Percentiles rank a stretch among this genome's conserved stretches.
Evolutionary conservation across 2,329 filamentous ascomycete genomes (phyloP).

Genomic region (Talaromyces islandicus): DNA sequence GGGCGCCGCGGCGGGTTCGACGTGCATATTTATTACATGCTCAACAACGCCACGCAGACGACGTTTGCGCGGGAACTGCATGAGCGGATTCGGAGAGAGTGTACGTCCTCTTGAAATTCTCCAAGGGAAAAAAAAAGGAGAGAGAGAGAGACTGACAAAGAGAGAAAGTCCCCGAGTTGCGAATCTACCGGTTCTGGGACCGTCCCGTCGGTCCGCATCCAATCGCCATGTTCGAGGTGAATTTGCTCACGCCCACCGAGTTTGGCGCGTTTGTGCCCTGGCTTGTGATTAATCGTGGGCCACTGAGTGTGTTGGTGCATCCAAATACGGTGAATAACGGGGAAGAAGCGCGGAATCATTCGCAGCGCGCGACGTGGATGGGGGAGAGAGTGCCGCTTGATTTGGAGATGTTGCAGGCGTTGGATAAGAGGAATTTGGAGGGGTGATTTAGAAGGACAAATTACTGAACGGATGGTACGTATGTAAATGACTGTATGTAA

Average conservation of each 20-base stretch:
- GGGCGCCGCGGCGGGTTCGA: slow-evolving; percentile 70
- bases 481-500: background rate
- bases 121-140: slow-evolving; percentile 31
- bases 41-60: background rate
- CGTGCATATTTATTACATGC: slow-evolving; percentile 60
- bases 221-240: slow-evolving; percentile 87
- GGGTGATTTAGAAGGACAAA: background rate
- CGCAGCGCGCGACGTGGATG: slow-evolving; percentile 40
- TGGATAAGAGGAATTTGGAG: background rate
- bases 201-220: slow-evolving; percentile 75
- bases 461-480: too few relatives aligned
- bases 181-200: slow-evolving; percentile 75
- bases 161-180: slow-evolving; percentile 67
- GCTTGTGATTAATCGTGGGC: slow-evolving; percentile 75
- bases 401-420: slow-evolving; percentile 30
- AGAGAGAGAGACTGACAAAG: slow-evolving; percentile 12
- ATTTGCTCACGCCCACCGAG: slow-evolving; percentile 75
- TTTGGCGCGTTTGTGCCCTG: slow-evolving; percentile 86
- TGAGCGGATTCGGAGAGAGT: slow-evolving; percentile 3
- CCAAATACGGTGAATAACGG: slow-evolving; percentile 60
- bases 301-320: slow-evolving; percentile 72
- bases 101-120: background rate
- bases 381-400: slow-evolving; percentile 42
- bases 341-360: slow-evolving; percentile 43
- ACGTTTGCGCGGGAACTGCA: background rate